Evolutionary conservation across 2,329 filamentous ascomycete species (phyloP).

Genomic region (Magnaporthales sp.): DNA sequence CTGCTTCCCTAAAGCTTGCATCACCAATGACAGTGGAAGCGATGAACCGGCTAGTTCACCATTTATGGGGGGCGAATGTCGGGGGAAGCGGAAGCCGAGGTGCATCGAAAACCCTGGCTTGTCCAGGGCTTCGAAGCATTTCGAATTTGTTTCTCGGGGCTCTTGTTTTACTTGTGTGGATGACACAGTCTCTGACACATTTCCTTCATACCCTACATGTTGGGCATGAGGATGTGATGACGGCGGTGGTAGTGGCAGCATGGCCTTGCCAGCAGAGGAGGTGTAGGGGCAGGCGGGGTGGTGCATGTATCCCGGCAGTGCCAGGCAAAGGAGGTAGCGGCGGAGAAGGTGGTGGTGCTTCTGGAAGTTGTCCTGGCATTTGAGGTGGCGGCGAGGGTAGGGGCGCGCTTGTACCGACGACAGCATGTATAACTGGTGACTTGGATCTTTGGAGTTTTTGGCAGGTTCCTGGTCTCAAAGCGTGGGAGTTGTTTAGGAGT

Average conservation of each 20-base stretch:
- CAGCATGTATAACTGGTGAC: conserved; percentile 28
- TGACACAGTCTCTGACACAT: too few species aligned
- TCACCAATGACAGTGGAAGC: too few species aligned
- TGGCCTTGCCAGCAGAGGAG: conserved; percentile 25
- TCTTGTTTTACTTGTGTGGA: too few species aligned
- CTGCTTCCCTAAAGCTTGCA: too few species aligned
- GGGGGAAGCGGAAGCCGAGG: too few species aligned
- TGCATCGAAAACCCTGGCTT: too few species aligned
- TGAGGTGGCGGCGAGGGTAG: conserved; percentile 42
- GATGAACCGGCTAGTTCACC: too few species aligned
- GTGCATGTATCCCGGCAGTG: conserved; percentile 19
- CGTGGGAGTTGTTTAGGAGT: conserved; percentile 60
- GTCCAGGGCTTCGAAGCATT: too few species aligned
- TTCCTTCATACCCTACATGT: conserved; percentile 26
- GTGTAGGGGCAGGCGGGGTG: conserved; percentile 25
- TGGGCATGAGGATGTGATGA: conserved; percentile 32
- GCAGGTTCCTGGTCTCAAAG: conserved; percentile 52
- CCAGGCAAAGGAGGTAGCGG: conserved; percentile 41
- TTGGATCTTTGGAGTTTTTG: conserved; percentile 51
- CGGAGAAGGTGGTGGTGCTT: conserved; percentile 38
- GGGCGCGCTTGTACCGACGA: conserved; percentile 17
- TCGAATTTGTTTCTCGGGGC: too few species aligned
- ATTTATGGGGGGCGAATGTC: too few species aligned
- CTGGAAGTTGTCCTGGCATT: conserved; percentile 34
- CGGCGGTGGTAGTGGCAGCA: conserved; percentile 25